Conservation (phyloP, 2,329 filamentous ascomycete species). For the Talaromyces sp. region DNA sequence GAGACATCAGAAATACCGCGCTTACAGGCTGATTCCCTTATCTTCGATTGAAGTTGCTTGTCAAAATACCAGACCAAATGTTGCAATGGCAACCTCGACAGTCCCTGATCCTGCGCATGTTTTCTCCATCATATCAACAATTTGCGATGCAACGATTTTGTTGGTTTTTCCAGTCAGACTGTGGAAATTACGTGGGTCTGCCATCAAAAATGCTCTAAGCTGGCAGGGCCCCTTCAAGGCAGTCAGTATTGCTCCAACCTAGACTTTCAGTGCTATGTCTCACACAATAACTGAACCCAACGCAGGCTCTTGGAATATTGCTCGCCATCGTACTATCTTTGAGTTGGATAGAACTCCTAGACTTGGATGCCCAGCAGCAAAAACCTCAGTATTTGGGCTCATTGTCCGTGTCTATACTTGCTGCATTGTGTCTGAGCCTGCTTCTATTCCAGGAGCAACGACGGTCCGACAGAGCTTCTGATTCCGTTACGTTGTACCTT, state of each 20-base stretch:
- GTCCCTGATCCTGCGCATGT: neutral
- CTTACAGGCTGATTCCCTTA: neutral
- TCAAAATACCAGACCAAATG: neutral
- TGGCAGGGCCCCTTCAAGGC: neutral
- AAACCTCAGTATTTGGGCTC: neutral
- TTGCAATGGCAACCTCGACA: neutral
- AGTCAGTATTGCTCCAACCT: neutral
- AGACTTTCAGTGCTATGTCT: neutral
- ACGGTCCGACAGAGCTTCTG: slow-evolving; percentile 5
- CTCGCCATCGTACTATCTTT: neutral
- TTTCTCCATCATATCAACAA: neutral
- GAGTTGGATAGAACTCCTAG: neutral
- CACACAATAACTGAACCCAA: neutral
- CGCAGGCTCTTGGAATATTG: slow-evolving; percentile 5
- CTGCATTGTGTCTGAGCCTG: slow-evolving; percentile 5
- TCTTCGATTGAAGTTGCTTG: neutral
- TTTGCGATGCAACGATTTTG: neutral
- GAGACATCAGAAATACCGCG: neutral
- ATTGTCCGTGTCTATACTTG: neutral
- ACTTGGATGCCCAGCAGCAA: neutral
- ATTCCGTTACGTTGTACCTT: slow-evolving; percentile 7
- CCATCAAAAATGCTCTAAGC: neutral
- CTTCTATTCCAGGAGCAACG: slow-evolving; percentile 7
- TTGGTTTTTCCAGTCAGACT: neutral
- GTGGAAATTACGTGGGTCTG: neutral